Percentiles rank a stretch among this genome's conserved stretches.
These are phyloP conservation scores for Nematodospora anomalae DNA, from an alignment of 1,139 yeast genomes.

Conservation along the genomic window DNA sequence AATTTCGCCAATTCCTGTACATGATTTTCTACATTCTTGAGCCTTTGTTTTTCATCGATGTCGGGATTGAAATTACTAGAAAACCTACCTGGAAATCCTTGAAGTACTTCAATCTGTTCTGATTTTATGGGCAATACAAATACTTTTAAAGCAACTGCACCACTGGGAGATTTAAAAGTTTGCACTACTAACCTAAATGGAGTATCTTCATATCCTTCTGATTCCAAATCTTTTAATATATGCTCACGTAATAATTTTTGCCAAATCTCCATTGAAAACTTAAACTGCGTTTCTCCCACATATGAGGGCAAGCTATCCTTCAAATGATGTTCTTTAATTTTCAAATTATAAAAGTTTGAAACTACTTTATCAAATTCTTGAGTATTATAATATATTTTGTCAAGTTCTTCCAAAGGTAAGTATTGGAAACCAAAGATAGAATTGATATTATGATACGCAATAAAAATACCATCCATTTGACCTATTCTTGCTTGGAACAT, in stretches of 20 bases:
- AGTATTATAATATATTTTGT: slow-evolving; percentile 39
- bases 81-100: slow-evolving; percentile 23
- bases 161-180: slow-evolving; percentile 8
- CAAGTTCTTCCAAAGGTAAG: slow-evolving; percentile 72
- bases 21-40: slow-evolving; percentile 20
- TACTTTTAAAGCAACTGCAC: slow-evolving; percentile 22
- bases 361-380: slow-evolving; percentile 14
- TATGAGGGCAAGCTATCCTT: slow-evolving; percentile 39
- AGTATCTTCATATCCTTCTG: slow-evolving; percentile 9
- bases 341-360: slow-evolving; percentile 13
- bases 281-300: slow-evolving; percentile 75
- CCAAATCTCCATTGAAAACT: slow-evolving; percentile 60
- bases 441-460: slow-evolving; percentile 85
- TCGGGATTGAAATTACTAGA: slow-evolving; percentile 27
- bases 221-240: slow-evolving; percentile 29
- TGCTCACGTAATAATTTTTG: slow-evolving; percentile 45
- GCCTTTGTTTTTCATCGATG: slow-evolving; percentile 20
- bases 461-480: slow-evolving; percentile 92
- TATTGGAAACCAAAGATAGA: slow-evolving; percentile 89
- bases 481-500: slow-evolving; percentile 92
- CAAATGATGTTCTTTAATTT: slow-evolving; percentile 19
- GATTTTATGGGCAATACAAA: slow-evolving; percentile 35
- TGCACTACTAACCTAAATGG: slow-evolving; percentile 31
- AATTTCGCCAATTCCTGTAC: slow-evolving; percentile 20
- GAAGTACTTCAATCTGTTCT: slow-evolving; percentile 25